phyloP scores from a whole-genome alignment of 2,329 filamentous ascomycete genomes.

The Leptographium procerum region DNA sequence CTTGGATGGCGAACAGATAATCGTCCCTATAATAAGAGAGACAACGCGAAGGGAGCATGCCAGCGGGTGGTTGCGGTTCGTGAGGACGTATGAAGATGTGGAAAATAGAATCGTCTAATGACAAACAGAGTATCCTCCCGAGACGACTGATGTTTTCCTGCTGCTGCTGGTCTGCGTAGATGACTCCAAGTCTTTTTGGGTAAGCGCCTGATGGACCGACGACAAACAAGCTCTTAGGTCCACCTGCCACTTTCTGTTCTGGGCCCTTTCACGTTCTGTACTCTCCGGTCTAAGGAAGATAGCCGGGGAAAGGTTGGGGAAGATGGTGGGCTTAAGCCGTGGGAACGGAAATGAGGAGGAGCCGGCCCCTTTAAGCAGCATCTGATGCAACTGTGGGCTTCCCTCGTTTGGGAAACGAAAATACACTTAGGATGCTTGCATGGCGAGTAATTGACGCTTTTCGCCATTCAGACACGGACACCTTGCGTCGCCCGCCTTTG shows the following conservation, averaged over 20 bases:
- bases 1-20: neutral
- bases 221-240: neutral
- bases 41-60: conserved; percentile 1
- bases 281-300: conserved; percentile 5
- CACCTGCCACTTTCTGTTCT: conserved; percentile 1
- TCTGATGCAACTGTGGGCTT: neutral
- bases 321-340: neutral
- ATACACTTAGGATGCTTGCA: neutral
- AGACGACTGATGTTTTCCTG: neutral
- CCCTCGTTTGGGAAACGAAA: neutral
- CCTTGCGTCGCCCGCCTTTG: conserved; percentile 3
- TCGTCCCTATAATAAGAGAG: neutral
- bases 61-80: neutral
- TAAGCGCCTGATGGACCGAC: neutral
- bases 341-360: conserved; percentile 4
- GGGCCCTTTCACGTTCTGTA: neutral
- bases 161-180: neutral
- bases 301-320: conserved; percentile 3
- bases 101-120: neutral
- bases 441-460: conserved; percentile 11
- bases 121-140: neutral
- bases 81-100: neutral
- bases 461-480: conserved; percentile 9
- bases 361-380: conserved; percentile 10
- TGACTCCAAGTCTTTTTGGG: neutral